Evolutionary conservation across 2,329 filamentous ascomycete species (phyloP).

Genomic region (Fusarium neocosmosporiellum): DNA sequence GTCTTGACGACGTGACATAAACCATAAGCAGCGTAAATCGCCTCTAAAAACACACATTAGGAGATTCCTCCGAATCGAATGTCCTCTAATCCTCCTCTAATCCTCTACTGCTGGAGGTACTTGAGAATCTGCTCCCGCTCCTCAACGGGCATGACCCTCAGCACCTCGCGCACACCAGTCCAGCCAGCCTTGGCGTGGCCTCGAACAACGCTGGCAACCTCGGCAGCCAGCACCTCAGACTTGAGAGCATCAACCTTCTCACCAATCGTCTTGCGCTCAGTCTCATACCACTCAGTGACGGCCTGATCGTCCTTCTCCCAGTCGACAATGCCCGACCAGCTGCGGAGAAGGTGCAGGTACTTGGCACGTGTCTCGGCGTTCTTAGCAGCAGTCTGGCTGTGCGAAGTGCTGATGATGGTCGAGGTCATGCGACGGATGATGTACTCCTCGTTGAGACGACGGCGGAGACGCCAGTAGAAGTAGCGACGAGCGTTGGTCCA

Average conservation of each 20-base stretch:
- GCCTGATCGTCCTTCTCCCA: constrained; percentile 84
- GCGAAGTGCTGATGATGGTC: constrained; percentile 48
- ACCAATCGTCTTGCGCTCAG: constrained; percentile 85
- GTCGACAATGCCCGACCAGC: constrained; percentile 82
- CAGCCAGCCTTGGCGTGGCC: constrained; percentile 74
- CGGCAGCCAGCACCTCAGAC: constrained; percentile 71
- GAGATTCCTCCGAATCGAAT: constrained; percentile 18
- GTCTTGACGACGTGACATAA: constrained; percentile 34
- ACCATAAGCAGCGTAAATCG: constrained; percentile 33
- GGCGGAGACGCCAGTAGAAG: constrained; percentile 99
- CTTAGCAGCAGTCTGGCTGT: constrained; percentile 52
- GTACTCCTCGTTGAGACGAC: constrained; percentile 96
- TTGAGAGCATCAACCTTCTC: constrained; percentile 88
- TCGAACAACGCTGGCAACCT: constrained; percentile 59
- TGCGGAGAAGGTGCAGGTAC: constrained; percentile 80
- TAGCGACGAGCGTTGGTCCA: constrained; percentile 93
- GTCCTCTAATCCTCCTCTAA: not conserved
- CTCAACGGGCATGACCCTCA: constrained; percentile 86
- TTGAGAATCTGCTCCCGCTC: constrained; percentile 87
- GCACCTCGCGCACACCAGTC: constrained; percentile 86
- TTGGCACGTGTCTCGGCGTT: constrained; percentile 68
- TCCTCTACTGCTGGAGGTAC: constrained; percentile 60
- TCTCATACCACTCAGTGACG: constrained; percentile 95
- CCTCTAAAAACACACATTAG: constrained; percentile 30
- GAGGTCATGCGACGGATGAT: constrained; percentile 88